phyloP scores from a whole-genome alignment of 2,329 filamentous ascomycete species.

The Chaetomium sp. region DNA sequence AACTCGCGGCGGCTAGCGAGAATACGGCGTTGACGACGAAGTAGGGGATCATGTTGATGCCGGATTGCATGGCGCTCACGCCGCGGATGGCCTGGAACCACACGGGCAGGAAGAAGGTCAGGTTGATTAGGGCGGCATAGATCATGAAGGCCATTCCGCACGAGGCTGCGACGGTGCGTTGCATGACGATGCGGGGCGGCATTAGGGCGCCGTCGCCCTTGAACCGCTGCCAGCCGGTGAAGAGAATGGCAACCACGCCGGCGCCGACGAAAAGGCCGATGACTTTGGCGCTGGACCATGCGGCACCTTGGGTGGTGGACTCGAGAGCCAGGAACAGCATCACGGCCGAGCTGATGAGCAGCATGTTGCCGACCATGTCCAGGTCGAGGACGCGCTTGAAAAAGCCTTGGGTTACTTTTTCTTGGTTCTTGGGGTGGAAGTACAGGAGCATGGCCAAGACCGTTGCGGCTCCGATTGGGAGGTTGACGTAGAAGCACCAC shows the following conservation, averaged over 20 bases:
- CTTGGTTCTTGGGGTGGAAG: constrained; percentile 23
- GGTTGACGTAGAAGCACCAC: constrained; percentile 39
- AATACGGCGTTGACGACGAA: constrained; percentile 21
- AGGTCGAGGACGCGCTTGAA: constrained; percentile 25
- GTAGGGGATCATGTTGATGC: constrained; percentile 23
- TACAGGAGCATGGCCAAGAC: constrained; percentile 27
- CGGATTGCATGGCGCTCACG: constrained; percentile 22
- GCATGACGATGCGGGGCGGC: constrained; percentile 36
- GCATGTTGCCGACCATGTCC: constrained; percentile 32
- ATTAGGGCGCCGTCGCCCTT: constrained; percentile 39
- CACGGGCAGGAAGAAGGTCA: constrained; percentile 41
- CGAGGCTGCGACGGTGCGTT: constrained; percentile 32
- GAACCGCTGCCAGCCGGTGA: constrained; percentile 32
- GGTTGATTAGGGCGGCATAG: constrained; percentile 37
- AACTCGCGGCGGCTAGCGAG: constrained; percentile 15
- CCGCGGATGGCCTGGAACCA: constrained; percentile 33
- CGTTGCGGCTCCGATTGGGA: constrained; percentile 34
- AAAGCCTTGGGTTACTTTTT: constrained; percentile 16
- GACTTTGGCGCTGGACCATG: constrained; percentile 38
- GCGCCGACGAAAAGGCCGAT: constrained; percentile 33
- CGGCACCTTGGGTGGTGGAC: constrained; percentile 37
- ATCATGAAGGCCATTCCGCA: constrained; percentile 36
- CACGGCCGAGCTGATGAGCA: constrained; percentile 39
- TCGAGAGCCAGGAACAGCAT: constrained; percentile 44
- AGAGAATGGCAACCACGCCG: constrained; percentile 22